Base-by-base conservation (phyloP, 148 eudicot species). In the Vaccinium myrtillus region DNA sequence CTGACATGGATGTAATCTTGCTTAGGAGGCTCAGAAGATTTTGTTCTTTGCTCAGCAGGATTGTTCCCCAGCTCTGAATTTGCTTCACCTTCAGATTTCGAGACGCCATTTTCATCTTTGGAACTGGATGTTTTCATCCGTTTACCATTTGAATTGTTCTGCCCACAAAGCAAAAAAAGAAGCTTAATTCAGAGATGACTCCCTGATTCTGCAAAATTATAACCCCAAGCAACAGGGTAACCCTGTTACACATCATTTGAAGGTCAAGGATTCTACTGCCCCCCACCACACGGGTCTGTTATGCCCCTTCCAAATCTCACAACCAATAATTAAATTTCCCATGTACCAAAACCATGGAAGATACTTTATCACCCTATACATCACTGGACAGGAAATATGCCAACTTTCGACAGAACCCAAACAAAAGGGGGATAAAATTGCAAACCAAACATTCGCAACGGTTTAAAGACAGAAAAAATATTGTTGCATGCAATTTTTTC, bases 1-100 rank as follows among this genome's bases (percentile, higher is more conserved):
- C 99, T 86, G 63, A 97, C 98, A 90, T 97, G 99, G 83, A 97
- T 97, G 87, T 93, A 97, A 87, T 97, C 99, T 88, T 86, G 87
- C 85, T 97, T 97, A 25, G 88, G 94, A 63, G 96, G 96, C 67
- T 94, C 98, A 12, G 83, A 71, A 54, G 89, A 77, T 89, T 89
- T 89, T 81, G 80, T 84, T 39, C 80, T 90, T 87, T 91, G 92
- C 48, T 90, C 94, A 81, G 86, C 76, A 75, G 91, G 87, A 87
- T 91, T 93, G 30, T 36, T 79, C 82, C 69, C 82, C 14, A 46
- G 25, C 16, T 88, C 92, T 75, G 97, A 94, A 86, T 85, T 91
- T 69, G 92, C 75, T 85, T 94, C 97, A 65, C 83, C 89, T 87
- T 87, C 95, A 79, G 84, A 86, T 78, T 94, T 94, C 63, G 89